Percentiles rank a stretch among this genome's conserved stretches.
Evolutionary conservation across 2,329 filamentous ascomycete genomes (phyloP).

Genomic region (Alternaria longipes): DNA sequence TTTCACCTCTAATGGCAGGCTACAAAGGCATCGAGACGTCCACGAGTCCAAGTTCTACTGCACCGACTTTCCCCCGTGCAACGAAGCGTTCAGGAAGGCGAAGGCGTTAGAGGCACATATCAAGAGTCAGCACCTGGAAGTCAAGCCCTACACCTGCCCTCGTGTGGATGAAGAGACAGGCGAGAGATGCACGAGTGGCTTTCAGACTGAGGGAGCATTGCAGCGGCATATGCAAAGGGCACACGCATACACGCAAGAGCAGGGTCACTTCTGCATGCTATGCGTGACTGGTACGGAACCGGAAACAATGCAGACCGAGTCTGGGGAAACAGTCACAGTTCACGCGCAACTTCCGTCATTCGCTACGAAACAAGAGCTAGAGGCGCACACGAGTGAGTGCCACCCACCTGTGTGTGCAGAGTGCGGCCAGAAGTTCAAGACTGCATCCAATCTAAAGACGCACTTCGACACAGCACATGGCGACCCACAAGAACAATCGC

Average conservation of each 20-base stretch:
- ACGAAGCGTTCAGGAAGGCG: conserved; percentile 84
- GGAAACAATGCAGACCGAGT: conserved; percentile 41
- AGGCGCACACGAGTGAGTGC: conserved; percentile 74
- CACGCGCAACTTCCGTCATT: conserved; percentile 59
- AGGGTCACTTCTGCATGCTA: conserved; percentile 77
- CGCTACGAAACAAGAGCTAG: conserved; percentile 74
- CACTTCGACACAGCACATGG: conserved; percentile 81
- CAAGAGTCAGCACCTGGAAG: conserved; percentile 75
- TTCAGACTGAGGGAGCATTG: conserved; percentile 76
- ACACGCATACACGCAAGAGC: conserved; percentile 67
- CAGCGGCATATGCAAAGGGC: conserved; percentile 74
- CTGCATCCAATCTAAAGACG: conserved; percentile 60
- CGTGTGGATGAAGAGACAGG: conserved; percentile 64
- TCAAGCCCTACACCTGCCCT: conserved; percentile 76
- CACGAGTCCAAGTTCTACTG: conserved; percentile 83
- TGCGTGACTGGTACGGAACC: conserved; percentile 60
- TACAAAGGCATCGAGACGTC: conserved; percentile 79
- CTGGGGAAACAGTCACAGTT: background rate
- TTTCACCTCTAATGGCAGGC: conserved; percentile 80
- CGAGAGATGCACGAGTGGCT: conserved; percentile 70
- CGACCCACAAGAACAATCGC: conserved; percentile 52
- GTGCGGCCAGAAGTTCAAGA: conserved; percentile 74
- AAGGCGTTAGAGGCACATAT: conserved; percentile 86
- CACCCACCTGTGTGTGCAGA: conserved; percentile 78
- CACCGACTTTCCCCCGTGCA: conserved; percentile 73